These are phyloP conservation scores for Cajanus cajan DNA, from an alignment of 306 rosid genomes.

Conservation along the genomic window DNA sequence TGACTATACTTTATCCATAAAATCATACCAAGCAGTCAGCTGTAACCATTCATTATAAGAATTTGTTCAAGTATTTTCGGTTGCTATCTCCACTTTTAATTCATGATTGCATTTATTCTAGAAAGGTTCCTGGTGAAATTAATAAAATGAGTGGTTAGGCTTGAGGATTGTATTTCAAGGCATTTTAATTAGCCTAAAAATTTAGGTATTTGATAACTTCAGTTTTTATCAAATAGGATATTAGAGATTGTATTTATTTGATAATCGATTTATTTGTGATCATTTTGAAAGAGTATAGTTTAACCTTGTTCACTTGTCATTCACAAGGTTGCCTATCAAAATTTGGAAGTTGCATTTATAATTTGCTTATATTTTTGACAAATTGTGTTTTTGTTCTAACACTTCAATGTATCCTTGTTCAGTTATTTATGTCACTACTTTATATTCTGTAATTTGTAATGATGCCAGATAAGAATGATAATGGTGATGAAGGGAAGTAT, in stretches of 20 bases:
- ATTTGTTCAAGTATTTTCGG: neutral
- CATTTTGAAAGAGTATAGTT: neutral
- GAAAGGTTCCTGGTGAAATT: neutral
- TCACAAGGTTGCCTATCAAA: neutral
- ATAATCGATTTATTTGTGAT: neutral
- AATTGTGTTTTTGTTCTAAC: neutral
- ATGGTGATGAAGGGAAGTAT: neutral
- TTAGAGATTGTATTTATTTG: neutral
- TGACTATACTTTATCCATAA: neutral
- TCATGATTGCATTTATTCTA: neutral
- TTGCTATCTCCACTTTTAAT: neutral
- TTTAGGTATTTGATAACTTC: neutral
- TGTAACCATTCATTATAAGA: neutral
- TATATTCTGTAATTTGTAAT: neutral
- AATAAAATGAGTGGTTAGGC: neutral
- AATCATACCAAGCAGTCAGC: neutral
- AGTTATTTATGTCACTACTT: neutral
- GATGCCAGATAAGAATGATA: neutral
- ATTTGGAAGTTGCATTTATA: neutral
- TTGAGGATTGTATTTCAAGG: neutral
- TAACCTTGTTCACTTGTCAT: neutral
- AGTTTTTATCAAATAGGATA: neutral
- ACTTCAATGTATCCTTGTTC: neutral
- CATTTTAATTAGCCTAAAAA: neutral
- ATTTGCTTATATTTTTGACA: neutral